Conservation (phyloP, 2,329 filamentous ascomycete genomes). For the Tolypocladium cylindrosporum region DNA sequence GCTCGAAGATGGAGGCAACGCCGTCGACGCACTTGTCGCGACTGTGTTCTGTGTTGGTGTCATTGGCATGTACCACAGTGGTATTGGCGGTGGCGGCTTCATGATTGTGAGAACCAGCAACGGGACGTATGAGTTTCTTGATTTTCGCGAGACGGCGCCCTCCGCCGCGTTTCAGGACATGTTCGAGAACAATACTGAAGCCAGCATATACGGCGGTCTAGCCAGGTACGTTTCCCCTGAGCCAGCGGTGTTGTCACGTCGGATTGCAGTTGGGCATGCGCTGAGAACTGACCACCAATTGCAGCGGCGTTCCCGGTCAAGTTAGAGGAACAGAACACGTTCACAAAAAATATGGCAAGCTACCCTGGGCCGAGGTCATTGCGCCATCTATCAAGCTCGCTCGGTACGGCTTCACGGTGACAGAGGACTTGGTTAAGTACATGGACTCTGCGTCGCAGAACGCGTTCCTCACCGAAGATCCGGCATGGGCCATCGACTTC, state of each 20-base stretch:
- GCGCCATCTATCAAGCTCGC: conserved; percentile 63
- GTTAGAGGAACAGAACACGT: conserved; percentile 65
- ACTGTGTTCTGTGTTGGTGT: conserved; percentile 56
- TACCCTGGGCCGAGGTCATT: conserved; percentile 59
- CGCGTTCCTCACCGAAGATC: conserved; percentile 59
- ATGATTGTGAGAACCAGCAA: conserved; percentile 57
- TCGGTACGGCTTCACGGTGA: conserved; percentile 61
- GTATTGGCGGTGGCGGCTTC: conserved; percentile 73
- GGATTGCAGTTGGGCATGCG: rapidly evolving
- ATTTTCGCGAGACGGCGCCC: conserved; percentile 79
- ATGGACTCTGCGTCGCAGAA: conserved; percentile 43
- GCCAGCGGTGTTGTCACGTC: conserved; percentile 2
- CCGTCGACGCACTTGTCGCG: conserved; percentile 55
- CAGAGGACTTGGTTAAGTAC: conserved; percentile 59
- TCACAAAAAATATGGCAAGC: conserved; percentile 54
- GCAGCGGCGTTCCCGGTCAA: conserved; percentile 57
- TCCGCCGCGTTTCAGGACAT: conserved; percentile 71
- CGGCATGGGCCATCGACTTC: conserved; percentile 75
- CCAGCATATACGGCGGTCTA: conserved; percentile 59
- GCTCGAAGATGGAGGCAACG: conserved; percentile 51
- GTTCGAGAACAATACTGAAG: conserved; percentile 59
- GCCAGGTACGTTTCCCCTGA: conserved; percentile 47
- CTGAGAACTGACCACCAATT: no score
- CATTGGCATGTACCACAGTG: conserved; percentile 55
- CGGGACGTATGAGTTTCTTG: conserved; percentile 66